Conservation (phyloP, 805 yeast species). For the Saccharomycopsis babjevae region DNA sequence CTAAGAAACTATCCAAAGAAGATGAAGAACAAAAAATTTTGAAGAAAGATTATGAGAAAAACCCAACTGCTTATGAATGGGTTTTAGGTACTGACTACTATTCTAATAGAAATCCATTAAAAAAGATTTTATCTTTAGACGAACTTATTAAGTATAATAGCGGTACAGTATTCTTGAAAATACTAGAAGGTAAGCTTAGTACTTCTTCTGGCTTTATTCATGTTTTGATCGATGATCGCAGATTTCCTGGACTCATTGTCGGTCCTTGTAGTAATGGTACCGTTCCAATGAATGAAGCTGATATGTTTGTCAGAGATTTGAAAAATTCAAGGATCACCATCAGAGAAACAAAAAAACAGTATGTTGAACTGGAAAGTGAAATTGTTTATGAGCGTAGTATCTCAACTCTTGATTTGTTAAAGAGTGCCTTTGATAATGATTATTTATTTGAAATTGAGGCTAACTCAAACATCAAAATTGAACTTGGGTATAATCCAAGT, state of each 20-base stretch:
- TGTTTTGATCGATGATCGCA: conserved; percentile 53
- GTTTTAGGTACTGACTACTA: conserved; percentile 37
- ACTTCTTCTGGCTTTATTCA: conserved; percentile 45
- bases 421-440: conserved; percentile 38
- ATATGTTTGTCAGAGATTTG: conserved; percentile 61
- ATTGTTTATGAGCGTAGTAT: conserved; percentile 40
- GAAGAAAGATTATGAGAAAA: conserved; percentile 40
- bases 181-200: conserved; percentile 39
- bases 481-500: conserved; percentile 54
- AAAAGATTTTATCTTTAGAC: conserved; percentile 39
- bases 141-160: conserved; percentile 46
- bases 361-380: conserved; percentile 38
- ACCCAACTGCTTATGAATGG: conserved; percentile 60
- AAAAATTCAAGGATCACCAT: conserved; percentile 47
- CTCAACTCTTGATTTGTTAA: conserved; percentile 45
- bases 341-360: conserved; percentile 44
- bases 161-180: conserved; percentile 50
- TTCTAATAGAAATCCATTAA: conserved; percentile 26
- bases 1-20: conserved; percentile 28
- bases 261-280: conserved; percentile 37
- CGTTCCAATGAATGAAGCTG: conserved; percentile 41
- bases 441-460: conserved; percentile 34
- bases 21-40: conserved; percentile 37
- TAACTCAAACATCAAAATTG: conserved; percentile 30
- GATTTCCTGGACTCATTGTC: conserved; percentile 47